A percentile compares a stretch with the other conserved stretches of the same genome.
Evolutionary conservation across 176 grass and related monocot genomes (phyloP).

Genomic region (Tillandsia leiboldiana): DNA sequence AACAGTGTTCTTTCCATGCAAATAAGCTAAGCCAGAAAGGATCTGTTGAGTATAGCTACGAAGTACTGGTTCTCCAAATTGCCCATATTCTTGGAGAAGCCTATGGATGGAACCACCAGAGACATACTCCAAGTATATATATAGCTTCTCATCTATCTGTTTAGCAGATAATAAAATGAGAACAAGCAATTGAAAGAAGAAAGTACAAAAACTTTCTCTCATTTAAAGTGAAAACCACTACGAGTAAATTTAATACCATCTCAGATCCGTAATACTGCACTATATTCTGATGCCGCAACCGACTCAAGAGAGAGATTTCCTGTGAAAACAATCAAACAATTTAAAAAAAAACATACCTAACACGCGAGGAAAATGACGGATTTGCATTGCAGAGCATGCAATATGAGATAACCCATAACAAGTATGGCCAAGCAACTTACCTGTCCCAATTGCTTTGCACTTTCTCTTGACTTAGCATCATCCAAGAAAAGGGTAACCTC

Average conservation of each 20-base stretch:
- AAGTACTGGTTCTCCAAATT: slow-evolving; percentile 90
- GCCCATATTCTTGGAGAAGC: slow-evolving; percentile 92
- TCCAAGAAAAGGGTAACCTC: slow-evolving; percentile 98
- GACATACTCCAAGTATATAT: slow-evolving; percentile 98
- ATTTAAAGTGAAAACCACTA: no score
- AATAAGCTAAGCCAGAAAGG: slow-evolving; percentile 84
- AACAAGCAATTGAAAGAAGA: slow-evolving; percentile 17
- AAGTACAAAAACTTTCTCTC: neutral
- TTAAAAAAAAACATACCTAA: slow-evolving; percentile 11
- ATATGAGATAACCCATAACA: neutral
- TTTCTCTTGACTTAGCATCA: slow-evolving; percentile 97
- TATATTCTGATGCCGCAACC: slow-evolving; percentile 90
- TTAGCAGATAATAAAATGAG: slow-evolving; percentile 13
- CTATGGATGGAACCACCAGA: slow-evolving; percentile 98
- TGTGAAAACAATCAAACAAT: slow-evolving; percentile 36
- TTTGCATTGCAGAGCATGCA: slow-evolving; percentile 23
- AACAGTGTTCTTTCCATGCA: slow-evolving; percentile 93
- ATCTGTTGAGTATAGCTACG: slow-evolving; percentile 98
- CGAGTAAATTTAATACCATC: slow-evolving; percentile 47
- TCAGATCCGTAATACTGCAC: slow-evolving; percentile 94
- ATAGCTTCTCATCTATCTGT: slow-evolving; percentile 86
- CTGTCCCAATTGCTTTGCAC: slow-evolving; percentile 79
- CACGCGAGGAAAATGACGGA: slow-evolving; percentile 16
- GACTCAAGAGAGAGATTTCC: slow-evolving; percentile 97
- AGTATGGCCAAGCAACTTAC: slow-evolving; percentile 29